Percentiles rank a stretch among this genome's conserved stretches.
Evolutionary conservation across 225 moss, liverwort and hornwort genomes (phyloP).

Genomic region (Straminergon stramineum): DNA sequence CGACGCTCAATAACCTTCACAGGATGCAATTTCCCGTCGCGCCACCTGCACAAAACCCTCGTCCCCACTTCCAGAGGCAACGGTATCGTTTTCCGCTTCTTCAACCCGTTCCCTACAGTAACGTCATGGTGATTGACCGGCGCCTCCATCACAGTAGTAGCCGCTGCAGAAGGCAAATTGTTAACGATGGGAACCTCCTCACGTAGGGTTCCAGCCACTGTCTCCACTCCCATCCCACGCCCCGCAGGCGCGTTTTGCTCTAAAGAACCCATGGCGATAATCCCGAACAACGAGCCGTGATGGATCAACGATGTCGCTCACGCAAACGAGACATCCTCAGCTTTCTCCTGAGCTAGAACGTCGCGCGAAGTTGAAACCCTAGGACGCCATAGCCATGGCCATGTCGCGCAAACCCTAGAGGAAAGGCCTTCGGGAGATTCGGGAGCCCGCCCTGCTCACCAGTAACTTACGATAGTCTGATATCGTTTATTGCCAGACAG

Average conservation of each 20-base stretch:
- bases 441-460: not conserved
- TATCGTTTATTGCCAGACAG: not conserved
- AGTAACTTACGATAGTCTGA: not conserved
- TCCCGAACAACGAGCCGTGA: not conserved
- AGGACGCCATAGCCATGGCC: slow-evolving; percentile 7
- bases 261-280: slow-evolving; percentile 21
- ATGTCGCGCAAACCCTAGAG: slow-evolving; percentile 51
- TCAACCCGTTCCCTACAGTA: slow-evolving; percentile 10
- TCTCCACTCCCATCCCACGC: slow-evolving; percentile 40
- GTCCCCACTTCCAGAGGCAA: slow-evolving; percentile 88
- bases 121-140: not conserved
- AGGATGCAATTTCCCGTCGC: slow-evolving; percentile 88
- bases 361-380: not conserved
- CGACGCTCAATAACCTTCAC: slow-evolving; percentile 94
- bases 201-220: slow-evolving; percentile 18
- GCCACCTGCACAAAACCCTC: slow-evolving; percentile 77
- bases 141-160: not conserved
- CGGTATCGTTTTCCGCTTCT: slow-evolving; percentile 24
- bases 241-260: slow-evolving; percentile 44
- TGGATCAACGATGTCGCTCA: not conserved
- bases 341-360: not conserved
- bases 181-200: slow-evolving; percentile 22
- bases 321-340: not conserved
- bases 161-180: not conserved
- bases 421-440: not conserved